Evolutionary conservation across 2,329 filamentous ascomycete species (phyloP).

Genomic region (Phialemonium atrogriseum): DNA sequence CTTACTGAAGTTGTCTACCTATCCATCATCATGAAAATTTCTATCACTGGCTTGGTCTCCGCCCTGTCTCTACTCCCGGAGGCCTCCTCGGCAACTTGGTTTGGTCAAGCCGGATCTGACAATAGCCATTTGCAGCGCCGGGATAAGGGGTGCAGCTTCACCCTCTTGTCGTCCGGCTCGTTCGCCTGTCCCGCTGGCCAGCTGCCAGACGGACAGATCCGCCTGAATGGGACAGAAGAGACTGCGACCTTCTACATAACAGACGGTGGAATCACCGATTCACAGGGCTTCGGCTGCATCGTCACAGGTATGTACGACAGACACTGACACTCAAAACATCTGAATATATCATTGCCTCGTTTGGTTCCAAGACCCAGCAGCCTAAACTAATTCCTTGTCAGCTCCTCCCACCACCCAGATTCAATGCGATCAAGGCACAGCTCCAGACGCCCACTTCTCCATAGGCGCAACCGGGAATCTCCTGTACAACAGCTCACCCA

Average conservation of each 20-base stretch:
- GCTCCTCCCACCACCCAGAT: conserved; percentile 7
- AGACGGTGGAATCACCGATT: conserved; percentile 7
- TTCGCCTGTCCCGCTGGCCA: conserved; percentile 8
- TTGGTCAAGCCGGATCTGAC: too few relatives aligned
- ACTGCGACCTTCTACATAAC: conserved; percentile 7
- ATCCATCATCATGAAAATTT: too few relatives aligned
- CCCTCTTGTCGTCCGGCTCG: conserved; percentile 5
- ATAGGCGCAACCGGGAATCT: conserved; percentile 6
- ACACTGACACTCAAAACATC: too few relatives aligned
- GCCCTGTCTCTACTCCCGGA: too few relatives aligned
- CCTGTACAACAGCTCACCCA: conserved; percentile 6
- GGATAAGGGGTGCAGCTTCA: conserved; percentile 9
- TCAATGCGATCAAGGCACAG: conserved; percentile 8
- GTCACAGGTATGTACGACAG: conserved; percentile 8
- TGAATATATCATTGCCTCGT: too few relatives aligned
- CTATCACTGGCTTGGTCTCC: too few relatives aligned
- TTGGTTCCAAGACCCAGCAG: too few relatives aligned
- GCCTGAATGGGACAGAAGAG: conserved; percentile 8
- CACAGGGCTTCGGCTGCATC: conserved; percentile 8
- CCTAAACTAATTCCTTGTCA: too few relatives aligned
- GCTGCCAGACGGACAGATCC: conserved; percentile 10
- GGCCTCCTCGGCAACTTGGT: too few relatives aligned
- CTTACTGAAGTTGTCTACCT: too few relatives aligned
- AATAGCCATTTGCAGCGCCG: too few relatives aligned
- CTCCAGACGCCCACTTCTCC: conserved; percentile 5